These are phyloP conservation scores for Berberis vulgaris DNA, from an alignment of 164 flowering plant genomes.

Conservation along the genomic window DNA sequence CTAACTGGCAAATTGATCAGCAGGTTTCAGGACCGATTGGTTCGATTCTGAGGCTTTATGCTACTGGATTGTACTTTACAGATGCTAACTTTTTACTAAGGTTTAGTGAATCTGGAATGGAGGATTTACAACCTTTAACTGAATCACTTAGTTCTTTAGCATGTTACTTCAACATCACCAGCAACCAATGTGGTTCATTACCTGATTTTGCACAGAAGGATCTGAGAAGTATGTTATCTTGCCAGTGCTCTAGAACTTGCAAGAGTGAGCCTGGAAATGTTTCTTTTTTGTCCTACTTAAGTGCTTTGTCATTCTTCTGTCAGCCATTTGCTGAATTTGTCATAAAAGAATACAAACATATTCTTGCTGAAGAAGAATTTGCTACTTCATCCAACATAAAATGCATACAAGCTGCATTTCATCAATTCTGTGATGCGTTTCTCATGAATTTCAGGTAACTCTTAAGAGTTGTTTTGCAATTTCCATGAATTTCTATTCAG, in stretches of 20 bases:
- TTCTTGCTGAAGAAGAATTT: slow-evolving; percentile 28
- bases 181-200: neutral
- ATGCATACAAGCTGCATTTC: slow-evolving; percentile 37
- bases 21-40: slow-evolving; percentile 35
- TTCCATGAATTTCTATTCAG: neutral
- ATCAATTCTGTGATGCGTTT: slow-evolving; percentile 37
- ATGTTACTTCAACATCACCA: slow-evolving; percentile 18
- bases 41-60: slow-evolving; percentile 49
- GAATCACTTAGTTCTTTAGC: slow-evolving; percentile 18
- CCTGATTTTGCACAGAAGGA: no score
- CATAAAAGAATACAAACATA: slow-evolving; percentile 28
- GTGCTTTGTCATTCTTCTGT: slow-evolving; percentile 61
- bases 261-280: slow-evolving; percentile 16
- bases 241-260: slow-evolving; percentile 7
- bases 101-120: slow-evolving; percentile 9
- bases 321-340: slow-evolving; percentile 55
- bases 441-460: slow-evolving; percentile 31
- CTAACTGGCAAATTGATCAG: slow-evolving; percentile 3
- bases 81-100: slow-evolving; percentile 16
- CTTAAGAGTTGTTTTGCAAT: no score
- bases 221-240: no score
- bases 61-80: slow-evolving; percentile 35
- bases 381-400: slow-evolving; percentile 17
- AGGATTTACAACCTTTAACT: slow-evolving; percentile 23
- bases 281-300: slow-evolving; percentile 29